phyloP scores from a whole-genome alignment of 1,139 yeast species.

The Debaryomycetaceae sp. region DNA sequence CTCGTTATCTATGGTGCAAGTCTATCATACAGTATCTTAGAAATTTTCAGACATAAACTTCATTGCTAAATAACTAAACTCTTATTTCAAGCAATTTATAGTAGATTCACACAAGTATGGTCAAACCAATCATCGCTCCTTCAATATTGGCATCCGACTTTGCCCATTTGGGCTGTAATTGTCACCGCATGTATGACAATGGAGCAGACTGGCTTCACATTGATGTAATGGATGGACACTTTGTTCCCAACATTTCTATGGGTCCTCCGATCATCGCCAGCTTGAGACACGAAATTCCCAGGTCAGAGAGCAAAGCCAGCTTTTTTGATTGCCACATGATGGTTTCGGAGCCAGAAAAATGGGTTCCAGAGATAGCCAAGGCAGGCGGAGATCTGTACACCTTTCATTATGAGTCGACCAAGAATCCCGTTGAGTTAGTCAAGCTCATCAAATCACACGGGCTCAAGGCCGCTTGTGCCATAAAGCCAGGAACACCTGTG shows the following conservation, averaged over 20 bases:
- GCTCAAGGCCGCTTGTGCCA: slow-evolving; percentile 93
- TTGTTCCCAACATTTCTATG: slow-evolving; percentile 92
- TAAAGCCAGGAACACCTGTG: slow-evolving; percentile 91
- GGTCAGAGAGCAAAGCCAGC: slow-evolving; percentile 42
- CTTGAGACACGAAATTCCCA: slow-evolving; percentile 74
- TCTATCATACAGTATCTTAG: no score
- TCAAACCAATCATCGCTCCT: slow-evolving; percentile 87
- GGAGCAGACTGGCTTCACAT: slow-evolving; percentile 95
- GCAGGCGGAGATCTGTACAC: slow-evolving; percentile 97
- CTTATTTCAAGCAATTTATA: background rate
- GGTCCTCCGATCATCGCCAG: slow-evolving; percentile 89
- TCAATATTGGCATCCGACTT: slow-evolving; percentile 94
- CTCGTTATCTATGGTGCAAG: no score
- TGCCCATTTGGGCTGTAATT: slow-evolving; percentile 82
- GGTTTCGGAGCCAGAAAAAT: slow-evolving; percentile 92
- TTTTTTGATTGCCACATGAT: slow-evolving; percentile 98
- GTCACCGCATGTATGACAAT: slow-evolving; percentile 72
- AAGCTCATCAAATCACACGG: slow-evolving; percentile 73
- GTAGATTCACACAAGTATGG: slow-evolving; percentile 40
- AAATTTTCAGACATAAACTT: no score
- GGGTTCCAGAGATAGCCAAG: slow-evolving; percentile 91
- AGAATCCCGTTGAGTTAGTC: slow-evolving; percentile 72
- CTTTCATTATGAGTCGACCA: slow-evolving; percentile 92
- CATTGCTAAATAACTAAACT: background rate
- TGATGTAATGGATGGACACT: slow-evolving; percentile 98